phyloP scores from a whole-genome alignment of 1,284 basidiomycete genomes.

The Malassezia brasiliensis region DNA sequence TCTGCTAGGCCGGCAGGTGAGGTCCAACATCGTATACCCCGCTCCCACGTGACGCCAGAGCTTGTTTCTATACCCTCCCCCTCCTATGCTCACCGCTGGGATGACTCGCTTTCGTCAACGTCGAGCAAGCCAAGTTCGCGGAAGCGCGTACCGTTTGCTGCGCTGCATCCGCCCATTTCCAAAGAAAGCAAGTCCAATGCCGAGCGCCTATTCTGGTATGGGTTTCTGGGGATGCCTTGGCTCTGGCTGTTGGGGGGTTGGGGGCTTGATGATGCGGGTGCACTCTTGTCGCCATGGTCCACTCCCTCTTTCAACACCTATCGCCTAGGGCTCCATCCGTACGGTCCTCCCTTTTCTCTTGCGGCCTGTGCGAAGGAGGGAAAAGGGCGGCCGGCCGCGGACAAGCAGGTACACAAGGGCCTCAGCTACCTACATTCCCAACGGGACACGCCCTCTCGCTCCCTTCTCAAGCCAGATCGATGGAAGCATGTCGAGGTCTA shows the following conservation, averaged over 20 bases:
- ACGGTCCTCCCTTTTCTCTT: constrained; percentile 13
- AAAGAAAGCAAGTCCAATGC: constrained; percentile 4
- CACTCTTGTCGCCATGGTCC: constrained; percentile 14
- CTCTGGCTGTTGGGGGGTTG: constrained; percentile 21
- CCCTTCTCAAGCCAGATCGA: background rate
- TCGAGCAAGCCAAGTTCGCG: background rate
- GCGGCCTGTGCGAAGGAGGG: background rate
- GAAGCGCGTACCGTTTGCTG: constrained; percentile 6
- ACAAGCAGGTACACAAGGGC: background rate
- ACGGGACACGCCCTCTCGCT: background rate
- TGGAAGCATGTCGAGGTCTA: constrained; percentile 14
- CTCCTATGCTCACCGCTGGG: background rate
- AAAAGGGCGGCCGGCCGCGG: background rate
- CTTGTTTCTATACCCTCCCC: background rate
- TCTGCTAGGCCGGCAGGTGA: background rate
- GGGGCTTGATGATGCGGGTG: constrained; percentile 12
- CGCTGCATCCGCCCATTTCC: constrained; percentile 7
- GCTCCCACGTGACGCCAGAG: background rate
- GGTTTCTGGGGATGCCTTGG: constrained; percentile 23
- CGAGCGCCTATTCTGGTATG: constrained; percentile 14
- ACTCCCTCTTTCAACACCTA: constrained; percentile 13
- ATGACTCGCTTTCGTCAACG: background rate
- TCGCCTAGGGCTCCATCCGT: constrained; percentile 13
- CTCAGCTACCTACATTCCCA: background rate
- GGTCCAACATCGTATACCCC: background rate